Conservation (phyloP, 768 basidiomycete genomes). For the Amanita phalloides region DNA sequence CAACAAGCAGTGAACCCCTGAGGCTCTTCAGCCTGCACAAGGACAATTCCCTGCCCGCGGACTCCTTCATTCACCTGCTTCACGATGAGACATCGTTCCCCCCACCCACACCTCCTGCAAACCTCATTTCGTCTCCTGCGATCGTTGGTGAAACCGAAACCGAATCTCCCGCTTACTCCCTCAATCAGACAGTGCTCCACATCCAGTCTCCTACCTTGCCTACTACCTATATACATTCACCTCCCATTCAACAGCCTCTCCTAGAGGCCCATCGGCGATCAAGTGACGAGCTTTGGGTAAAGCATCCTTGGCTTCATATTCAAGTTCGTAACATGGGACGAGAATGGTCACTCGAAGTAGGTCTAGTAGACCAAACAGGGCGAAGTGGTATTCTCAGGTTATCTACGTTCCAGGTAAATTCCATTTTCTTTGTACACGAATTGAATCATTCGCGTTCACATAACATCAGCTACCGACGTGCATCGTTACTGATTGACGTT, state of each 20-base stretch:
- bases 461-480: background rate
- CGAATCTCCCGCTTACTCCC: conserved; percentile 20
- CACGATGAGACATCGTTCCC: conserved; percentile 48
- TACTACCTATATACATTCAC: conserved; percentile 59
- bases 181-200: conserved; percentile 65
- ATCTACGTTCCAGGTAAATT: conserved; percentile 72
- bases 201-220: conserved; percentile 68
- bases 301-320: conserved; percentile 65
- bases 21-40: conserved; percentile 36
- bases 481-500: background rate
- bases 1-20: conserved; percentile 54
- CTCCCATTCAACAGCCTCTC: conserved; percentile 18
- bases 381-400: conserved; percentile 51
- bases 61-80: conserved; percentile 57
- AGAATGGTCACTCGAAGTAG: conserved; percentile 70
- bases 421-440: background rate
- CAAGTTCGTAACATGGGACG: conserved; percentile 60
- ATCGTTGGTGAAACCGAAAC: conserved; percentile 16
- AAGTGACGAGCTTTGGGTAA: conserved; percentile 41
- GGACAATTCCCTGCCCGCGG: conserved; percentile 42
- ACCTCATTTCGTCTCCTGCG: conserved; percentile 31
- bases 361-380: conserved; percentile 53
- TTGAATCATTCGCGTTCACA: background rate
- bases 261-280: conserved; percentile 8
- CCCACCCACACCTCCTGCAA: conserved; percentile 32